Conservation (phyloP, 768 basidiomycete genomes). For the Tulasnella sp. region DNA sequence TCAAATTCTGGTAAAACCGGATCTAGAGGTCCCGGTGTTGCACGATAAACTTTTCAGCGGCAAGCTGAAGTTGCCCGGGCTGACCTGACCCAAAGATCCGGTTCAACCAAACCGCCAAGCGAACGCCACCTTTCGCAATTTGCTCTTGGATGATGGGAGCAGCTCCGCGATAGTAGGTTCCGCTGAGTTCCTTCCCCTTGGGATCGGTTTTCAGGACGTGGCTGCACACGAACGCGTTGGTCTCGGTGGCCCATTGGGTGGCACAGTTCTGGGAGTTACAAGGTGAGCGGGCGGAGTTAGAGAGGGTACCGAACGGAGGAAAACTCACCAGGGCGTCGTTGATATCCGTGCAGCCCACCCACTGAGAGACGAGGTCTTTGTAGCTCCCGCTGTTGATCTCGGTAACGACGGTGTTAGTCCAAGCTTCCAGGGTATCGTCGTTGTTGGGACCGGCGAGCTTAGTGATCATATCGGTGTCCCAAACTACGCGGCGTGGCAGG, state of each 20-base stretch:
- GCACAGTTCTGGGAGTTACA: neutral
- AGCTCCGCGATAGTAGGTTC: neutral
- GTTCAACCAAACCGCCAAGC: slow-evolving; percentile 19
- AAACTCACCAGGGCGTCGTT: neutral
- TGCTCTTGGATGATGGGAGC: slow-evolving; percentile 17
- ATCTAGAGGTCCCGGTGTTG: neutral
- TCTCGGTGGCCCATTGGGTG: slow-evolving; percentile 9
- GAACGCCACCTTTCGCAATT: slow-evolving; percentile 10
- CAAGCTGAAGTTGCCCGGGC: neutral
- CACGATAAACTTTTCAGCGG: neutral
- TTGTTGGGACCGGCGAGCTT: neutral
- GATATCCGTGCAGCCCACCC: slow-evolving; percentile 17
- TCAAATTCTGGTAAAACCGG: too few species aligned
- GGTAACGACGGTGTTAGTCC: neutral
- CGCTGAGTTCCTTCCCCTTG: slow-evolving; percentile 2
- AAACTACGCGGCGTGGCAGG: neutral
- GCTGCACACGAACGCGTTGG: slow-evolving; percentile 5
- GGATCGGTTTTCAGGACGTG: slow-evolving; percentile 7
- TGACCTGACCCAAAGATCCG: slow-evolving; percentile 9
- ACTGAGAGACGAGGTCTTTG: neutral
- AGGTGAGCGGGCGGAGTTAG: neutral
- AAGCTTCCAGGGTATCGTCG: neutral
- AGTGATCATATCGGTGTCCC: slow-evolving; percentile 15
- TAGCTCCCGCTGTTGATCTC: slow-evolving; percentile 17
- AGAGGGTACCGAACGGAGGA: neutral